phyloP scores from a whole-genome alignment of 1,139 yeast genomes.

The Hansenula lynferdii region DNA sequence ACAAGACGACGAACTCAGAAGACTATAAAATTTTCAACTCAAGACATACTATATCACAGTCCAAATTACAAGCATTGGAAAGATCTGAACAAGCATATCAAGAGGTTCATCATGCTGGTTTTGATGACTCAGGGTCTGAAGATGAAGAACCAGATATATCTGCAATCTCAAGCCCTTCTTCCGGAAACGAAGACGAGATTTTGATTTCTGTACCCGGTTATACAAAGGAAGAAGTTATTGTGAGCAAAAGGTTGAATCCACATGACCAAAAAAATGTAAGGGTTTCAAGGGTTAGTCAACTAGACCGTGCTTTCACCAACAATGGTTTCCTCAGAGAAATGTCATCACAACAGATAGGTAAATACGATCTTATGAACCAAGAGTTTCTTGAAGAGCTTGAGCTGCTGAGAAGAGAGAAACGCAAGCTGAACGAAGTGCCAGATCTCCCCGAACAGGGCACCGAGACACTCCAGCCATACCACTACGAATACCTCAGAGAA shows the following conservation, averaged over 20 bases:
- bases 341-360: background rate
- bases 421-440: background rate
- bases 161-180: slow-evolving; percentile 13
- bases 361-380: slow-evolving; percentile 1
- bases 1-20: slow-evolving; percentile 21
- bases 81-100: slow-evolving; percentile 31
- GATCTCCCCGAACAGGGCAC: background rate
- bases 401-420: background rate
- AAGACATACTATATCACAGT: slow-evolving; percentile 29
- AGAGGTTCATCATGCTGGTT: slow-evolving; percentile 16
- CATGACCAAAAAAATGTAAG: slow-evolving; percentile 21
- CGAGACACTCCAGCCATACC: slow-evolving; percentile 1
- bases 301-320: slow-evolving; percentile 17
- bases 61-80: slow-evolving; percentile 33
- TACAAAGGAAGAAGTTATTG: slow-evolving; percentile 20
- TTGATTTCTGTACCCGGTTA: slow-evolving; percentile 22
- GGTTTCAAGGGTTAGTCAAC: slow-evolving; percentile 15
- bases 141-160: slow-evolving; percentile 23
- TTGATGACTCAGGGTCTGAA: slow-evolving; percentile 21
- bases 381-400: slow-evolving; percentile 1
- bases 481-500: slow-evolving; percentile 5
- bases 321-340: slow-evolving; percentile 2
- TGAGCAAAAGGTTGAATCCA: slow-evolving; percentile 16
- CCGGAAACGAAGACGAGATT: slow-evolving; percentile 17
- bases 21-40: slow-evolving; percentile 33